Conservation (phyloP, 2,329 filamentous ascomycete genomes). For the Claviceps capensis region DNA sequence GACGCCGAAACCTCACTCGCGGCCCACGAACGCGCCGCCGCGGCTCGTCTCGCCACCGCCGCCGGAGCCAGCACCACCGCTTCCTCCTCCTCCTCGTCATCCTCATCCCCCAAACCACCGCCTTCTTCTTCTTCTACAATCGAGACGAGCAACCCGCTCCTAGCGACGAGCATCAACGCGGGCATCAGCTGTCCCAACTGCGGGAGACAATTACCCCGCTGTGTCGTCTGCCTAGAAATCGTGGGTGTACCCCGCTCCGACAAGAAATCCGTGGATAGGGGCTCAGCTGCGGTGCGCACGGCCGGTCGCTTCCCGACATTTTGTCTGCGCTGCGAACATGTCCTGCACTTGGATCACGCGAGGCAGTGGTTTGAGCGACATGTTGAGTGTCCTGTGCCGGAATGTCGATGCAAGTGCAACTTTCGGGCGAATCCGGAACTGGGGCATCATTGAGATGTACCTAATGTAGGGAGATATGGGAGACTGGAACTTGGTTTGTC, state of each 20-base stretch:
- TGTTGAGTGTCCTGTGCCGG: slow-evolving; percentile 53
- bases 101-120: neutral
- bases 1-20: slow-evolving; percentile 43
- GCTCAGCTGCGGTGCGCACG: slow-evolving; percentile 27
- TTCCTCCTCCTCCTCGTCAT: neutral
- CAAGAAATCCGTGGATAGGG: slow-evolving; percentile 33
- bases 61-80: neutral
- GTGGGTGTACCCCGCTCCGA: slow-evolving; percentile 51
- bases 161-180: slow-evolving; percentile 40
- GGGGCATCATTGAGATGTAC: slow-evolving; percentile 28
- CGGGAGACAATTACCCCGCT: slow-evolving; percentile 51
- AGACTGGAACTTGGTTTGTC: too few relatives aligned
- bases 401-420: slow-evolving; percentile 53
- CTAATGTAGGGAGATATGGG: too few relatives aligned
- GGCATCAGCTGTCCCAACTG: slow-evolving; percentile 55
- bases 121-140: slow-evolving; percentile 11
- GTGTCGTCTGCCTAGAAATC: slow-evolving; percentile 53
- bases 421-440: slow-evolving; percentile 46
- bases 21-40: slow-evolving; percentile 18
- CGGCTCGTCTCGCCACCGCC: slow-evolving; percentile 1
- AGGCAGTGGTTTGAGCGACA: slow-evolving; percentile 53
- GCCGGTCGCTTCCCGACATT: slow-evolving; percentile 53
- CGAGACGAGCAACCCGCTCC: slow-evolving; percentile 39
- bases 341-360: slow-evolving; percentile 53
- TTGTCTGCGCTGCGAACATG: slow-evolving; percentile 54